Conservation (phyloP, 108 stramenopile species). For the Craspedostauros australis region DNA sequence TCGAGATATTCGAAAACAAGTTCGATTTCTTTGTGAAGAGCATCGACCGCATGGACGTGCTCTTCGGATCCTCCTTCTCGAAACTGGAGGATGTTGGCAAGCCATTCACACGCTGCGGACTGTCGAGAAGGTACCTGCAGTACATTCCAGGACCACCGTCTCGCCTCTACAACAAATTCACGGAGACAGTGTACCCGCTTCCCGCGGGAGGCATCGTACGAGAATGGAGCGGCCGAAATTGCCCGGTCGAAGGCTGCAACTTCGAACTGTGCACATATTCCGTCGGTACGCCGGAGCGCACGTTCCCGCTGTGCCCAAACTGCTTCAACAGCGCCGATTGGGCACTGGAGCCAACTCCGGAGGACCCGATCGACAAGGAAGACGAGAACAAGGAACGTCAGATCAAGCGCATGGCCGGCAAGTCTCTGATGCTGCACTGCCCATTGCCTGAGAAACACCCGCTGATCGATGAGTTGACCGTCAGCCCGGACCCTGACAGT, state of each 20-base stretch:
- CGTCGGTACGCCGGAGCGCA: conserved; percentile 70
- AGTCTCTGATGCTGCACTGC: conserved; percentile 63
- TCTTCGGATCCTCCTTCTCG: conserved; percentile 80
- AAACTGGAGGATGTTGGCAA: conserved; percentile 88
- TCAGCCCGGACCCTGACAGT: conserved; percentile 78
- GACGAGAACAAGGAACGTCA: conserved; percentile 66
- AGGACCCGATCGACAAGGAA: conserved; percentile 34
- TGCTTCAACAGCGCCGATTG: conserved; percentile 84
- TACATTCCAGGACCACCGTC: conserved; percentile 56
- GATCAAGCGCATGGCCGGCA: conserved; percentile 59
- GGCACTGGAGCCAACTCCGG: conserved; percentile 27
- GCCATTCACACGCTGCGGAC: conserved; percentile 82
- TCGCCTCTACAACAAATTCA: conserved; percentile 75
- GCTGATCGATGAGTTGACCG: conserved; percentile 72
- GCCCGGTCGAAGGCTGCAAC: conserved; percentile 64
- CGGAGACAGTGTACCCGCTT: conserved; percentile 77
- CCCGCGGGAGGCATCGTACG: conserved; percentile 77
- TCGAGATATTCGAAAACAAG: conserved; percentile 67
- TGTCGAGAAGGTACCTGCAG: conserved; percentile 51
- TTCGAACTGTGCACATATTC: conserved; percentile 84
- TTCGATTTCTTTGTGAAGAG: conserved; percentile 67
- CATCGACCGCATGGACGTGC: conserved; percentile 79
- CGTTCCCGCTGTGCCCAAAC: conserved; percentile 82
- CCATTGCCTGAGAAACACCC: conserved; percentile 82
- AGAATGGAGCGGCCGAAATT: conserved; percentile 74